Conservation (phyloP, 352 stramenopile genomes). For the Phytophthora ohioensis region DNA sequence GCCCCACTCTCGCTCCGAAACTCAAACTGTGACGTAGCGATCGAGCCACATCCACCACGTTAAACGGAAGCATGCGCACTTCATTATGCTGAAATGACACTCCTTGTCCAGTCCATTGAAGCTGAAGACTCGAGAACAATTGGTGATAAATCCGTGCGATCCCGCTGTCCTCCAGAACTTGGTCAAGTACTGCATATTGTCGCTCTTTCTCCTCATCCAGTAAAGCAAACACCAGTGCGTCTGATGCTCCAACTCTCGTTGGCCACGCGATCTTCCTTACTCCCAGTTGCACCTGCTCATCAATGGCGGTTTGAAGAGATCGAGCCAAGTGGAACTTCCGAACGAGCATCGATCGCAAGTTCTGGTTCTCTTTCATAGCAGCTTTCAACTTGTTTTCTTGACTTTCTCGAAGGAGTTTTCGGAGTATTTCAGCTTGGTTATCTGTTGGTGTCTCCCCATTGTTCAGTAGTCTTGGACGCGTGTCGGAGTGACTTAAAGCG, state of each 20-base stretch:
- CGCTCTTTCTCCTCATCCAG: slow-evolving; percentile 26
- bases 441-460: background rate
- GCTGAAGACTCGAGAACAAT: slow-evolving; percentile 16
- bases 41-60: slow-evolving; percentile 15
- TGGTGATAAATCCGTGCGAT: slow-evolving; percentile 16
- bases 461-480: slow-evolving; percentile 9
- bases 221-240: slow-evolving; percentile 22
- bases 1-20: slow-evolving; percentile 12
- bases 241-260: background rate
- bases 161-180: slow-evolving; percentile 14
- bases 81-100: slow-evolving; percentile 25
- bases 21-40: slow-evolving; percentile 21
- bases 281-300: slow-evolving; percentile 14
- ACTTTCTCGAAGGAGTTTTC: slow-evolving; percentile 9
- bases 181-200: slow-evolving; percentile 11
- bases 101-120: background rate
- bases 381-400: slow-evolving; percentile 5
- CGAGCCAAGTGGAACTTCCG: slow-evolving; percentile 10
- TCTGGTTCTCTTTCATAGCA: slow-evolving; percentile 23
- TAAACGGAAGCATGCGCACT: slow-evolving; percentile 35
- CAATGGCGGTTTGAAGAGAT: slow-evolving; percentile 20
- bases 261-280: slow-evolving; percentile 16
- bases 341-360: slow-evolving; percentile 6
- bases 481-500: slow-evolving; percentile 7
- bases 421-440: background rate